Conservation (phyloP, 495 filamentous ascomycete genomes). For the Aspergillus asperescens region DNA sequence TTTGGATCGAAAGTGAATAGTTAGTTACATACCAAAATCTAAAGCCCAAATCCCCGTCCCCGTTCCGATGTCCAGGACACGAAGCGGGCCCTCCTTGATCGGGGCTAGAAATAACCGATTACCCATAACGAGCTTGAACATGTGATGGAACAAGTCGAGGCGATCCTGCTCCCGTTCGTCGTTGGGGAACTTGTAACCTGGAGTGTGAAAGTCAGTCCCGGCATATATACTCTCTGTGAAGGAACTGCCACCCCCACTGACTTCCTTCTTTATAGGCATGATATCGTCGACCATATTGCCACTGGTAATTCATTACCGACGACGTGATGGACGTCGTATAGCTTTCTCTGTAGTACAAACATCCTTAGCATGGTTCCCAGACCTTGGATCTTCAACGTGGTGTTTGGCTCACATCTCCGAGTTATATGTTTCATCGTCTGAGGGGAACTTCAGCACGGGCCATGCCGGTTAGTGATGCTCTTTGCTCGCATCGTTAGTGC, state of each 20-base stretch:
- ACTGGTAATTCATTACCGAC: not conserved
- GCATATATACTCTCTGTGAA: too few relatives aligned
- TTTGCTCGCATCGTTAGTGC: too few relatives aligned
- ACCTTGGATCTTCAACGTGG: not conserved
- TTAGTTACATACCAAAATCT: conserved; percentile 26
- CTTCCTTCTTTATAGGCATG: conserved; percentile 9
- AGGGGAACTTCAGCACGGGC: not conserved
- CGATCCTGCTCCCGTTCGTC: conserved; percentile 27
- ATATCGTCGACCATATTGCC: not conserved
- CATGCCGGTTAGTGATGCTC: not conserved
- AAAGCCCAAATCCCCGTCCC: conserved; percentile 51
- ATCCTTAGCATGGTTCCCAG: not conserved
- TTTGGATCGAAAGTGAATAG: not conserved
- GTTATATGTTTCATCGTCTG: not conserved
- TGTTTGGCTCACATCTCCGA: not conserved
- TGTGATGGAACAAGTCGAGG: conserved; percentile 30
- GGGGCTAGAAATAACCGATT: conserved; percentile 32
- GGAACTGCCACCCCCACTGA: not conserved
- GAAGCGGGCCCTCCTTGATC: conserved; percentile 27
- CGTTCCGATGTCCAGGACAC: conserved; percentile 41
- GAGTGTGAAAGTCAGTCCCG: too few relatives aligned
- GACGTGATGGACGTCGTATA: conserved; percentile 6
- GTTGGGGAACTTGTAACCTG: conserved; percentile 17
- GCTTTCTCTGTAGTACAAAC: not conserved
- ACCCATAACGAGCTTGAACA: conserved; percentile 25